Evolutionary conservation across 208 protist species (phyloP), one percentile per base, ranked within the genome.

Genomic region (Acanthamoeba rhysodes): DNA sequence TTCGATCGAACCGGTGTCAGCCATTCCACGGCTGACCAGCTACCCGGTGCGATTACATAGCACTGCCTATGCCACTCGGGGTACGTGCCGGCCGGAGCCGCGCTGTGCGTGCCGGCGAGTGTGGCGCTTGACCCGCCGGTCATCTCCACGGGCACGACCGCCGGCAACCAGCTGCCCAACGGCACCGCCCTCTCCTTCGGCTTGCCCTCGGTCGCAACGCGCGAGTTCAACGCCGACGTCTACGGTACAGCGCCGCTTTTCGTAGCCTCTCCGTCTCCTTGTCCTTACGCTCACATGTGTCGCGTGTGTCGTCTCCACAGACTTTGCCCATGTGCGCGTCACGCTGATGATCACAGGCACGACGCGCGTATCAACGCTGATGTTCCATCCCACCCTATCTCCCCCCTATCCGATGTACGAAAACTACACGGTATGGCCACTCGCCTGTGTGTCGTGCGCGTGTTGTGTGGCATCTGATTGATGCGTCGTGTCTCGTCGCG

Each of bases 1-100:
- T 53, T 53, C 48, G 48, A 53, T 53, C 48, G 48, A 53, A 53
- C 14, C 2, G 48, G 5, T 18, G 48, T 16, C 48, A 16, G 14
- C 48, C 48, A 48, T 48, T 48, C 45, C 10, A 48, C 45, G 45
- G 14, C 48, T 87, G 9, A 87, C n/a, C 18, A 7, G 0, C 27
- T 18, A 6, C 8, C 64, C 14, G 4, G 9, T n/a, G 20, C 10
- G 64, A 6, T 27, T 5, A 4, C 12, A 18, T n/a, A 82, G 72
- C 72, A 82, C 18, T 82, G 72, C 72, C 72, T 82, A 3, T 82
- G 72, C 34, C 29, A 82, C 16, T 34, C 72, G 72, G 72, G 72
- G 9, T 82, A 82, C 72, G 72, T 82, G 72, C 29, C 29, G 14
- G 27, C 41, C 27, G 72, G 37, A 0, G 48, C 48, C 29, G 27